Evolutionary conservation across 495 filamentous ascomycete species (phyloP).

Genomic region (Aspergillus bridgeri): DNA sequence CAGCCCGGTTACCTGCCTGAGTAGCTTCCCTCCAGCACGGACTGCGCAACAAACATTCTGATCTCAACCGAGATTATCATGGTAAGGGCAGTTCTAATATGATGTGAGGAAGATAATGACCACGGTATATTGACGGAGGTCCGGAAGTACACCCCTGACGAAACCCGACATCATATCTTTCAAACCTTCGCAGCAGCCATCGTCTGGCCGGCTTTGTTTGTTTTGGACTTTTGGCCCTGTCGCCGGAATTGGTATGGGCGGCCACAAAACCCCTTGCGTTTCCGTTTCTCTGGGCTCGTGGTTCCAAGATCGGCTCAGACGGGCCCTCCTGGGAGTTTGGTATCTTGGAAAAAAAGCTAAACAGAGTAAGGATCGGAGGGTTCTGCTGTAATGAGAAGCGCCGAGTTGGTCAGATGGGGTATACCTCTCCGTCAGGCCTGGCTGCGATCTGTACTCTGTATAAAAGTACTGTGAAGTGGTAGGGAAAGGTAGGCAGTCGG

Average conservation of each 20-base stretch:
- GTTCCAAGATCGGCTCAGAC: conserved; percentile 14
- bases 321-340: not conserved
- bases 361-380: conserved; percentile 25
- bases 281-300: conserved; percentile 21
- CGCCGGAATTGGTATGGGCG: conserved; percentile 14
- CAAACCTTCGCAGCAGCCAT: conserved; percentile 9
- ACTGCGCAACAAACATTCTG: not conserved
- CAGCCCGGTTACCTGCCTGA: not conserved
- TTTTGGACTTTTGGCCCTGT: conserved; percentile 20
- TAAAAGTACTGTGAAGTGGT: no score
- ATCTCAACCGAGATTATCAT: not conserved
- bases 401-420: conserved; percentile 2
- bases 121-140: not conserved
- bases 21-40: not conserved
- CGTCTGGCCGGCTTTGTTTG: conserved; percentile 5
- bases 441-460: conserved; percentile 5
- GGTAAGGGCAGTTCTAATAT: not conserved
- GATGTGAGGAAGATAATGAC: not conserved
- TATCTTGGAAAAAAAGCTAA: not conserved
- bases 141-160: no score
- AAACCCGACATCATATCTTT: not conserved
- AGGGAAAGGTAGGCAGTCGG: not conserved
- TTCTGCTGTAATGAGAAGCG: conserved; percentile 5
- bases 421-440: conserved; percentile 1
- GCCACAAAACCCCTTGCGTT: conserved; percentile 18